Percentiles rank a stretch among this genome's conserved stretches.
These are phyloP conservation scores for Bocquillonia castaneifolia DNA, from an alignment of 441 rosid species.

Conservation along the genomic window DNA sequence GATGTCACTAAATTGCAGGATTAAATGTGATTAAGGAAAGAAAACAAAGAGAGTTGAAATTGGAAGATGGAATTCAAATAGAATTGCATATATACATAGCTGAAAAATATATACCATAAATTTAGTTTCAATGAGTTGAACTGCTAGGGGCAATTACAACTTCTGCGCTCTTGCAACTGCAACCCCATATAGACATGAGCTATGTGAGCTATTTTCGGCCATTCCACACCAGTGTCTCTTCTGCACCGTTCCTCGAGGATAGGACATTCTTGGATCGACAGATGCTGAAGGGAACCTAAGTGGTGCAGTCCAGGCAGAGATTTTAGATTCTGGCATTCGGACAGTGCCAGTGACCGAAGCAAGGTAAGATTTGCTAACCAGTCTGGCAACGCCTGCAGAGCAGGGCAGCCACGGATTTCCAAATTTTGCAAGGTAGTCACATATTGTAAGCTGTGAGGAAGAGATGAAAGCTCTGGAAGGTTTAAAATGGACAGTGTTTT, in stretches of 20 bases:
- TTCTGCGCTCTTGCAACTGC: neutral
- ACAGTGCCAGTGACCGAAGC: conserved; percentile 2
- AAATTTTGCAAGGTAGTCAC: conserved; percentile 9
- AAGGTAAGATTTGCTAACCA: neutral
- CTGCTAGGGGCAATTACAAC: conserved; percentile 1
- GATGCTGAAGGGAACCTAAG: conserved; percentile 22
- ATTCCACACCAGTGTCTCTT: conserved; percentile 11
- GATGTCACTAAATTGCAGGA: no score
- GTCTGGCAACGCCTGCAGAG: neutral
- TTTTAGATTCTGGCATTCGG: neutral
- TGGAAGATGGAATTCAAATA: neutral
- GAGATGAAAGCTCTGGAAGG: conserved; percentile 21
- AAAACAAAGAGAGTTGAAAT: no score
- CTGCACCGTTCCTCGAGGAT: conserved; percentile 18
- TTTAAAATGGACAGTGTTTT: conserved; percentile 14
- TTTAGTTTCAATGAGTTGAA: conserved; percentile 16
- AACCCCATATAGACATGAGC: conserved; percentile 20
- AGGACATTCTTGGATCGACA: conserved; percentile 27
- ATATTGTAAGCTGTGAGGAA: conserved; percentile 24
- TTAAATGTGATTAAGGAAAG: no score
- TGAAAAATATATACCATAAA: neutral
- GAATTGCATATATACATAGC: neutral
- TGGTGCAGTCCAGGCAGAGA: conserved; percentile 14
- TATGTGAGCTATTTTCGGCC: conserved; percentile 24
- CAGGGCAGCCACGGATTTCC: conserved; percentile 6